phyloP scores from a whole-genome alignment of 768 basidiomycete species.

The Pleurotus eryngii region DNA sequence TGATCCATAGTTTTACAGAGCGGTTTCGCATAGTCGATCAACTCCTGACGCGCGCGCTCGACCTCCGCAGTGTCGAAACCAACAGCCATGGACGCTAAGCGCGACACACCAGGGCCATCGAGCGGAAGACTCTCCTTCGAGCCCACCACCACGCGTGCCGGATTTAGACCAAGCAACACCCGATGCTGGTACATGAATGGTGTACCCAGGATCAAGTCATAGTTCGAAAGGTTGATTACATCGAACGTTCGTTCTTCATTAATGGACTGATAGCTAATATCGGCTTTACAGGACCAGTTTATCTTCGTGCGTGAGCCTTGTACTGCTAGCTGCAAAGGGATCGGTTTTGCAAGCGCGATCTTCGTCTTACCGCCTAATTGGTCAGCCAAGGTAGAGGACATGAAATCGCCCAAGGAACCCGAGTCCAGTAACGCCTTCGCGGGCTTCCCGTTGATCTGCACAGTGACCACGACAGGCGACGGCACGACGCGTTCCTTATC shows the following conservation, averaged over 20 bases:
- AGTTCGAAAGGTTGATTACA: conserved; percentile 34
- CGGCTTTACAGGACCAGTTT: conserved; percentile 20
- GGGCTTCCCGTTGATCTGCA: conserved; percentile 28
- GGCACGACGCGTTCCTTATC: conserved; percentile 19
- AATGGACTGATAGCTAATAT: conserved; percentile 32
- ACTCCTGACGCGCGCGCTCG: conserved; percentile 8
- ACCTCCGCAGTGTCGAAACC: conserved; percentile 1
- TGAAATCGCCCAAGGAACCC: conserved; percentile 39
- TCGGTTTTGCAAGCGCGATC: conserved; percentile 23
- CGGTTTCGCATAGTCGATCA: conserved; percentile 17
- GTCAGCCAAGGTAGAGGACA: conserved; percentile 31
- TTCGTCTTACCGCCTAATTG: conserved; percentile 27
- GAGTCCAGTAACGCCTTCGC: conserved; percentile 33
- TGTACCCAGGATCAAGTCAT: conserved; percentile 39
- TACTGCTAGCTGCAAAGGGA: conserved; percentile 36
- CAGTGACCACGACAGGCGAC: conserved; percentile 28
- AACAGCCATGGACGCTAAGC: no score
- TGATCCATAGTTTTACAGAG: conserved; percentile 24
- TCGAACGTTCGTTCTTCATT: conserved; percentile 26
- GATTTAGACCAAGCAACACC: conserved; percentile 23
- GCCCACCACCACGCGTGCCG: conserved; percentile 20
- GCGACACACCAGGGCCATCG: conserved; percentile 1
- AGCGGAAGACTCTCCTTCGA: conserved; percentile 16
- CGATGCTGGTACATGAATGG: conserved; percentile 34
- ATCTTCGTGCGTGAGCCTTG: conserved; percentile 38